Percentiles rank a stretch among this genome's conserved stretches.
Conservation (phyloP, 2,329 filamentous ascomycete genomes). For the Scleromitrula shiraiana region DNA sequence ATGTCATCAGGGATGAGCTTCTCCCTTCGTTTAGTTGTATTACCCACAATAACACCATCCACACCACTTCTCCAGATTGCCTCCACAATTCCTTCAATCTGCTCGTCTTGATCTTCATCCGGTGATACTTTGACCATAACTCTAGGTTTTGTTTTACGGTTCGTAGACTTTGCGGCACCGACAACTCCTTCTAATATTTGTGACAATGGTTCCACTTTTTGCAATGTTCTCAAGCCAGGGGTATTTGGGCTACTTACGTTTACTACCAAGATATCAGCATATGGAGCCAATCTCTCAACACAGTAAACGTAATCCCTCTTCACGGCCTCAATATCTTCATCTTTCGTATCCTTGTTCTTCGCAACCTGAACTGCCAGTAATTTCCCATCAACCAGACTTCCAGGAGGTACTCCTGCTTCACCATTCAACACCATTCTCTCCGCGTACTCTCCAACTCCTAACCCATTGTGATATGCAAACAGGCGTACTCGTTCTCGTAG, state of each 20-base stretch:
- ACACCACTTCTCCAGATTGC: constrained; percentile 79
- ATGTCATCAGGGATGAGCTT: constrained; percentile 62
- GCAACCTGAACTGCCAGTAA: constrained; percentile 88
- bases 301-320: constrained; percentile 81
- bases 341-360: constrained; percentile 92
- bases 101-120: constrained; percentile 79
- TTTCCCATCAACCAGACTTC: constrained; percentile 68
- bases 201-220: constrained; percentile 76
- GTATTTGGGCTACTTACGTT: constrained; percentile 98
- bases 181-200: constrained; percentile 77
- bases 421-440: constrained; percentile 72
- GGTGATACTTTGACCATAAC: constrained; percentile 99
- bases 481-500: constrained; percentile 69
- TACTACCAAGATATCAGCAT: constrained; percentile 93
- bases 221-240: constrained; percentile 78
- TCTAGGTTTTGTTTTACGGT: constrained; percentile 63
- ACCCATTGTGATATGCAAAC: constrained; percentile 64
- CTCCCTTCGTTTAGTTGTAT: constrained; percentile 82
- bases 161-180: constrained; percentile 59
- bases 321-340: constrained; percentile 75
- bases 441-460: constrained; percentile 52
- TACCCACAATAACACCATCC: constrained; percentile 92
- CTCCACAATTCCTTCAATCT: constrained; percentile 81
- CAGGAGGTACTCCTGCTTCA: constrained; percentile 67
- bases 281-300: constrained; percentile 71